Conservation (phyloP, 129 eudicot genomes). For the Saposhnikovia divaricata region DNA sequence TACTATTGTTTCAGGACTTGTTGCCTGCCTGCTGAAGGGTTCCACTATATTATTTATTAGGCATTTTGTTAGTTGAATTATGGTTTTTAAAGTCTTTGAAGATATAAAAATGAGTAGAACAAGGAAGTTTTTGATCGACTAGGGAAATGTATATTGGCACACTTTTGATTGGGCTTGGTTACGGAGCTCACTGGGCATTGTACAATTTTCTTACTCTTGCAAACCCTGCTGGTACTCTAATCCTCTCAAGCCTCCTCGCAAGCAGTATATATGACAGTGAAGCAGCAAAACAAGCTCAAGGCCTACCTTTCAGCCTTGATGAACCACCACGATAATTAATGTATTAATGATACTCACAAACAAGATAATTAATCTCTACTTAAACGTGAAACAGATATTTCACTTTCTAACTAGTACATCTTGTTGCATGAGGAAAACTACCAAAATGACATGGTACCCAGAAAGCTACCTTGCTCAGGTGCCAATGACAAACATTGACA, state of each 20-base stretch:
- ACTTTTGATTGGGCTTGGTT: slow-evolving; percentile 86
- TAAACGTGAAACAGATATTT: not conserved
- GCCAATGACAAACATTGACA: slow-evolving; percentile 81
- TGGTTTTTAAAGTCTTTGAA: not conserved
- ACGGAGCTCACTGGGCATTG: slow-evolving; percentile 96
- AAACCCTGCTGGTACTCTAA: slow-evolving; percentile 84
- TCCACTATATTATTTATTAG: not conserved
- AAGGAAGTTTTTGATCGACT: slow-evolving; percentile 27
- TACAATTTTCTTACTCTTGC: slow-evolving; percentile 94
- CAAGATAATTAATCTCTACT: not conserved
- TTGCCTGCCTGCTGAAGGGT: not conserved
- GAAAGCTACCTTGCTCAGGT: slow-evolving; percentile 57
- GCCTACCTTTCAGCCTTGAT: slow-evolving; percentile 28
- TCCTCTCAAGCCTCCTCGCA: slow-evolving; percentile 80
- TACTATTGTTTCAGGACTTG: not conserved
- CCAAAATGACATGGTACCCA: slow-evolving; percentile 99
- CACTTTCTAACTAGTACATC: not conserved
- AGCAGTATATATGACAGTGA: slow-evolving; percentile 81
- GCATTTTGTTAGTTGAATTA: not conserved
- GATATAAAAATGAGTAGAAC: slow-evolving; percentile 47
- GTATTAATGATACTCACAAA: not conserved
- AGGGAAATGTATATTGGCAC: slow-evolving; percentile 85
- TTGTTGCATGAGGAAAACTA: slow-evolving; percentile 54
- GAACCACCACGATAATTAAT: slow-evolving; percentile 63
- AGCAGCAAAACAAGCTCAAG: slow-evolving; percentile 81